Evolutionary conservation across 176 grass and related monocot species (phyloP).

Genomic region (Triticum monococcum): DNA sequence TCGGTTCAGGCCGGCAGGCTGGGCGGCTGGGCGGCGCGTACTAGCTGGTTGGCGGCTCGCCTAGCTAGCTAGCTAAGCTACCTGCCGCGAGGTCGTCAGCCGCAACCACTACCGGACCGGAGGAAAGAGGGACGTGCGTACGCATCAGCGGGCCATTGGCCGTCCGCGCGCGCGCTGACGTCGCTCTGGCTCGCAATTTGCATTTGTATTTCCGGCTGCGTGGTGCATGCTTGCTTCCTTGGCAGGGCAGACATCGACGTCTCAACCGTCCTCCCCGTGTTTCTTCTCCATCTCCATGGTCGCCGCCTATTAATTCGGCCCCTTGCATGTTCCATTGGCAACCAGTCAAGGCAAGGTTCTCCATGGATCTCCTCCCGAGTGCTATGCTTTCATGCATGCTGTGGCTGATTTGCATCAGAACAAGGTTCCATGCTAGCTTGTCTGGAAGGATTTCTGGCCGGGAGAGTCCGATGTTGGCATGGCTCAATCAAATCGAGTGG

Average conservation of each 20-base stretch:
- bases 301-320: slow-evolving; percentile 41
- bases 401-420: neutral
- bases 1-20: neutral
- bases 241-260: slow-evolving; percentile 39
- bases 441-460: neutral
- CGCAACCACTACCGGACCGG: slow-evolving; percentile 37
- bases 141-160: slow-evolving; percentile 36
- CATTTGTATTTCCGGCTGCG: slow-evolving; percentile 25
- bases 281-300: neutral
- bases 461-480: slow-evolving; percentile 69
- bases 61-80: neutral
- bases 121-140: slow-evolving; percentile 16
- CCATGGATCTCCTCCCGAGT: neutral
- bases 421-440: too few relatives aligned
- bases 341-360: neutral
- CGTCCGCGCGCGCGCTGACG: neutral
- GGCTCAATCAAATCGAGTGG: slow-evolving; percentile 56
- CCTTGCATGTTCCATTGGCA: slow-evolving; percentile 6
- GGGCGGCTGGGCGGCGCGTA: neutral
- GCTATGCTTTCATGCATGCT: neutral
- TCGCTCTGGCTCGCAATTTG: slow-evolving; percentile 25
- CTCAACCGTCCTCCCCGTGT: slow-evolving; percentile 41
- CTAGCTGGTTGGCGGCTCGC: neutral
- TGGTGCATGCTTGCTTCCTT: slow-evolving; percentile 26
- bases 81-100: slow-evolving; percentile 44